Conservation (phyloP, 1,284 basidiomycete genomes). For the Rhizoctonia solani region DNA sequence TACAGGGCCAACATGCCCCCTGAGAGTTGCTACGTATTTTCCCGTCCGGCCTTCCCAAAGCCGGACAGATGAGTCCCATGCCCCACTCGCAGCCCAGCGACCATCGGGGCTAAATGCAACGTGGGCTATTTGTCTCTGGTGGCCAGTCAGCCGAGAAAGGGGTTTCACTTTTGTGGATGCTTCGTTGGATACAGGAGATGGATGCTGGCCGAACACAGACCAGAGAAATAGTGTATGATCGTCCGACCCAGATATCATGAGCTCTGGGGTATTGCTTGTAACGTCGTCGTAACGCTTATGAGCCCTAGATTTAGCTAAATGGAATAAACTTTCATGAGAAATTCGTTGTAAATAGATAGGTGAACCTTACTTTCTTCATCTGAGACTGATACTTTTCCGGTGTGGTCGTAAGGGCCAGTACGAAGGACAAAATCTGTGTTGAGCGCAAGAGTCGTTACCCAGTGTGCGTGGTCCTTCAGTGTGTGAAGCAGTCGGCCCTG, state of each 20-base stretch:
- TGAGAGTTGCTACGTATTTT: constrained; percentile 82
- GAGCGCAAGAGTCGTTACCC: constrained; percentile 96
- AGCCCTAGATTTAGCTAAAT: constrained; percentile 71
- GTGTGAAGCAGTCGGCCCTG: constrained; percentile 71
- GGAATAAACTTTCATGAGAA: constrained; percentile 18
- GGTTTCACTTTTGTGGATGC: constrained; percentile 75
- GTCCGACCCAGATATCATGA: constrained; percentile 91
- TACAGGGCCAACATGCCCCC: constrained; percentile 93
- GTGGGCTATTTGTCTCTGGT: constrained; percentile 95
- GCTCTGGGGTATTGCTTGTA: constrained; percentile 71
- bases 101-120: constrained; percentile 97
- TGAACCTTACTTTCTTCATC: constrained; percentile 71
- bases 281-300: constrained; percentile 74
- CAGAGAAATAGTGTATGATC: constrained; percentile 95
- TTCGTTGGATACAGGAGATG: constrained; percentile 43
- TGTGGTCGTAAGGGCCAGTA: constrained; percentile 94
- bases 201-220: constrained; percentile 60
- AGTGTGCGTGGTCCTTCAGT: constrained; percentile 95
- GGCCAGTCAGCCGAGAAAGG: constrained; percentile 85
- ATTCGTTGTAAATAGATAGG: constrained; percentile 28
- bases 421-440: constrained; percentile 95
- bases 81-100: constrained; percentile 85
- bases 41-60: constrained; percentile 94
- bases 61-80: constrained; percentile 90
- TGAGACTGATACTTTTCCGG: constrained; percentile 69